A percentile compares a stretch with the other conserved stretches of the same genome.
phyloP scores from a whole-genome alignment of 2,329 filamentous ascomycete genomes.

The Penicillium glabrum region DNA sequence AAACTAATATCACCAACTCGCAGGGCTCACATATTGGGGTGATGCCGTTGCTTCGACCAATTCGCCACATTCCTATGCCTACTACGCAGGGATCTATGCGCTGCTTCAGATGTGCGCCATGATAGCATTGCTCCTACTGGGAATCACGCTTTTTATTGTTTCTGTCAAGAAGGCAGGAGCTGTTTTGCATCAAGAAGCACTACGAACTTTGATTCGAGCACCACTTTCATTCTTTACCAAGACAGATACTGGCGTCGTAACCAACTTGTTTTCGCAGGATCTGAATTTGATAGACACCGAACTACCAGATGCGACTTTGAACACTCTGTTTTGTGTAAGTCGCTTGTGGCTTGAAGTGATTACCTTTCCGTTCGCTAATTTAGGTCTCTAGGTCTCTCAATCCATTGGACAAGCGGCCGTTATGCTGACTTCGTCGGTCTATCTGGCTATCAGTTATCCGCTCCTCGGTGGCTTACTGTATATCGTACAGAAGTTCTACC shows the following conservation, averaged over 20 bases:
- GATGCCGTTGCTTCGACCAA: constrained; percentile 1
- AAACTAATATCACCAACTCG: neutral
- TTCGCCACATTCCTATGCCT: constrained; percentile 19
- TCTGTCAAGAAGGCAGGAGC: constrained; percentile 22
- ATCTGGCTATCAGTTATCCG: constrained; percentile 23
- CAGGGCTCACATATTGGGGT: neutral
- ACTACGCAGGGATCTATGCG: constrained; percentile 28
- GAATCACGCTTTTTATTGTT: constrained; percentile 16
- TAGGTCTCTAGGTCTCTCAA: constrained; percentile 19
- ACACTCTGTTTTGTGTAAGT: neutral
- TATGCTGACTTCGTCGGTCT: constrained; percentile 23
- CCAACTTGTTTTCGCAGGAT: constrained; percentile 53
- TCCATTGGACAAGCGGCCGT: constrained; percentile 24
- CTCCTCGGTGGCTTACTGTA: neutral
- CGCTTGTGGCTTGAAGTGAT: neutral
- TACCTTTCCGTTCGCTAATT: neutral
- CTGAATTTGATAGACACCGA: constrained; percentile 48
- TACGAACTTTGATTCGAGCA: constrained; percentile 27
- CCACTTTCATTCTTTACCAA: constrained; percentile 45
- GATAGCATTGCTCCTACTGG: constrained; percentile 20
- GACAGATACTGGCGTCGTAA: constrained; percentile 46
- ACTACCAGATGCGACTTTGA: constrained; percentile 20
- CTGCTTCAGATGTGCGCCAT: constrained; percentile 25
- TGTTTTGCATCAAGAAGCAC: constrained; percentile 22
- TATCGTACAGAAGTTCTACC: constrained; percentile 1